Evolutionary conservation across 371 early-diverging fungal genomes (phyloP).

Genomic region (Mycotypha africana): DNA sequence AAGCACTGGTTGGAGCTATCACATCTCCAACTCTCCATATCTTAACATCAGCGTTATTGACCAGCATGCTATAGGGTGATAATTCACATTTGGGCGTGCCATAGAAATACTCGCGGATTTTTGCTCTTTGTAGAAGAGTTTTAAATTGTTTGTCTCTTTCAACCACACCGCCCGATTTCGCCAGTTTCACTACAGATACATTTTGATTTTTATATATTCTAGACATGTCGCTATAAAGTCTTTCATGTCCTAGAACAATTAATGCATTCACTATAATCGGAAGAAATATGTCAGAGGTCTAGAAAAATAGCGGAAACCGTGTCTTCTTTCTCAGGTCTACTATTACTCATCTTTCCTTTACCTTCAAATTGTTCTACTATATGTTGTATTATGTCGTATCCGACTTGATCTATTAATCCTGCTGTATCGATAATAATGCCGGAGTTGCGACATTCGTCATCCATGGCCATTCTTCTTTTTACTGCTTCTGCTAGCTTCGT

Average conservation of each 20-base stretch:
- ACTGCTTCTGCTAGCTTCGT: constrained; percentile 61
- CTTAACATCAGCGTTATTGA: constrained; percentile 70
- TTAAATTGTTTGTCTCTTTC: constrained; percentile 72
- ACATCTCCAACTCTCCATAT: constrained; percentile 85
- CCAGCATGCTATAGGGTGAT: constrained; percentile 78
- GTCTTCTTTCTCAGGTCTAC: too few relatives aligned
- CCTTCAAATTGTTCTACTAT: constrained; percentile 63
- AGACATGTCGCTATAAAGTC: constrained; percentile 82
- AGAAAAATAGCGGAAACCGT: too few relatives aligned
- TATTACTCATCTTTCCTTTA: constrained; percentile 18
- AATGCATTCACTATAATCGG: constrained; percentile 75
- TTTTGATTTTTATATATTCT: constrained; percentile 45
- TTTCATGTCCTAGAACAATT: constrained; percentile 90
- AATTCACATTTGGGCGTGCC: constrained; percentile 73
- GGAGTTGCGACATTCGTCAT: constrained; percentile 60
- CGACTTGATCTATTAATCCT: constrained; percentile 58
- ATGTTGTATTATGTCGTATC: constrained; percentile 62
- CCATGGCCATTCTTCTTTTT: constrained; percentile 56
- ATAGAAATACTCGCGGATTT: constrained; percentile 92
- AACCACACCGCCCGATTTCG: constrained; percentile 94
- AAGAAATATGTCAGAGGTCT: too few relatives aligned
- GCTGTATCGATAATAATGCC: constrained; percentile 66
- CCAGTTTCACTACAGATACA: constrained; percentile 74
- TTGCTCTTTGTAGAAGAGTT: constrained; percentile 62
- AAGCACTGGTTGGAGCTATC: constrained; percentile 85